Base-by-base conservation (phyloP, 2,329 filamentous ascomycete species). In the Aureobasidium melanogenum region DNA sequence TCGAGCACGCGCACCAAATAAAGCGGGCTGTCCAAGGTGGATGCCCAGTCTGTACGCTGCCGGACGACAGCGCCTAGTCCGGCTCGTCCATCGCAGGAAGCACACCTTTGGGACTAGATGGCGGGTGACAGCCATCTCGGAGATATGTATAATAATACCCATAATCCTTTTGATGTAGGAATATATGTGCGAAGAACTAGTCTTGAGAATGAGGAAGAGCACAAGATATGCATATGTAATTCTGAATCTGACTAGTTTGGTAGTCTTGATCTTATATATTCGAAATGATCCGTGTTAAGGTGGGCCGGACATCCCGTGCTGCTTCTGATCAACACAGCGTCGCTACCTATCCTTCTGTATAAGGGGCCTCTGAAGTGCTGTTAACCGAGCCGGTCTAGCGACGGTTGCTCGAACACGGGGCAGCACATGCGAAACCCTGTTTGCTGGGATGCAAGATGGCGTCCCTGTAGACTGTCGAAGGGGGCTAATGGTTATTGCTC, bases 1-100 rank as follows among this genome's bases (percentile, higher is more conserved):
- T 96, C 30, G 94, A 89, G 65, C 89, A 91, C 70, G 91, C 92
- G 41, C 83, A 91, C 65, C 72, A 96, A 60, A 75, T 96, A 63
- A 82, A 86, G 66, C 88, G 92, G 68, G 84, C 84, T 63, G 80
- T 93, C 2, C 43, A 66, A 34, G 54, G 64, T 32, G 69, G 69
- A n/a, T 72, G 70, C 60, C 62, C 65, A 32, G 61, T 64, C 30
- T 68, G 67, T 19, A 48, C 60, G n/a, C 55, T 62, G 32, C 62
- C 62, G 19, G 65, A 65, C 12, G 62, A 57, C 9, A 32, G n/a
- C 22, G 54, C 22, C 14, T 57, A 57, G 32, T n/a, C 28, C 26
- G 14, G 30, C 15, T 36, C 15, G 30, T 19, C 15, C 9, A 17
- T 19, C 19, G 12, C 22, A 30, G 22, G 22, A 28, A 28, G 19